Base-by-base conservation (phyloP, 306 rosid genomes). In the Acacia confusa region DNA sequence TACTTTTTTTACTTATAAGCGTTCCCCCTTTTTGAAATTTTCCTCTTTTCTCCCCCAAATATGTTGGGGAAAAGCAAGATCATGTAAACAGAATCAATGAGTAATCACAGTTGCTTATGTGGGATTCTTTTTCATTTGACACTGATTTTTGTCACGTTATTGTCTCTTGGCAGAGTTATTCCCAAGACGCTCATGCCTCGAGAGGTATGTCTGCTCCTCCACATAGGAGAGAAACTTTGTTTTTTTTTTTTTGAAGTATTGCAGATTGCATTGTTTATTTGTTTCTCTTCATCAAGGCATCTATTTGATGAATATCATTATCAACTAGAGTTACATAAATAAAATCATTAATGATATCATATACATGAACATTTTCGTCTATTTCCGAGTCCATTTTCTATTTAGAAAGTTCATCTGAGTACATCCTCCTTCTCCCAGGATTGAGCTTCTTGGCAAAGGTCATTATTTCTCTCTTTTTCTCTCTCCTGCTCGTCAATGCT, bases 111-210 rank as follows among this genome's bases (percentile, higher is more conserved):
- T 36, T 73, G 80, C 74, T 27, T 82, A 24, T 80, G 70, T 68
- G 65, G 84, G 68, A 78, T 78, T 78, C 83, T 78, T 86, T 83
- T 72, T 70, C 50, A 76, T 73, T 81, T 76, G 74, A 83, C 76
- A 82, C 92, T 91, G 83, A 84, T 76, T 65, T 81, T 88, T 90
- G 95, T 91, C 94, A 81, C 88, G 75, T 90, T 85, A 86, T 84
- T 93, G 94, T 91, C 93, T 86, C 85, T 80, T 86, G 85, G 86
- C 97, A 95, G 99, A 84, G 98, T 95, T 81, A 95, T 95, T 92
- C 99, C 99, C 91, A 95, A 92, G 94, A 93, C 99, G 81, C 99
- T 95, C 93, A 95, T 95, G 98, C 98, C 99, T 93, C 90, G 97
- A 93, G 99, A 95, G 99, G 99, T 95, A 88, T 86, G 87, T 87